Base-by-base conservation (phyloP, 192 early-diverging fungal species). In the Diversispora epigaea region DNA sequence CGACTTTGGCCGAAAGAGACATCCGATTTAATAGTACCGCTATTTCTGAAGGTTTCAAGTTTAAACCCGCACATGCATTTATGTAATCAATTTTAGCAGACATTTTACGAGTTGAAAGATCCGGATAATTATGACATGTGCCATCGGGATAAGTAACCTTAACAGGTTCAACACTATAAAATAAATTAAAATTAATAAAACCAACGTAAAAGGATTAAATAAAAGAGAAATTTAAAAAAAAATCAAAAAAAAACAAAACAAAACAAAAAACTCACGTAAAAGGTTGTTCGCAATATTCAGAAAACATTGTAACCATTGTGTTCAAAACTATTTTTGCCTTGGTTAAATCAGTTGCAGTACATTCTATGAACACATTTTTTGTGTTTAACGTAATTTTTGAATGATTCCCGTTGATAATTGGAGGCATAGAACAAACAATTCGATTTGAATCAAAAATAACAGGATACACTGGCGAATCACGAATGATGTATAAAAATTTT, bases 381-480 rank as follows among this genome's bases (percentile, higher is more conserved):
- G 98, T 98, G 44, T 91, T 84, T 47, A 96, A 83, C 22, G 87
- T 92, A 80, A 99, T 99, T 85, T 99, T 99, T 77, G 95, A 96
- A 82, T 96, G 94, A 72, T 99, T 89, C 75, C 93, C 89, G 89
- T 99, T 99, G 89, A 99, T 99, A 81, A 99, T 95, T 39, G 98
- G 98, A 44, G 98, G 98, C 72, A 99, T 84, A 56, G 96, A 98
- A 79, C 95, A 86, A 19, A 99, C 96, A 52, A 81, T 83, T 63
- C 89, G 87, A 21, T 90, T 92, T 54, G 89, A 83, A 81, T 98
- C 96, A 78, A 87, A 95, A 47, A 99, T 87, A 25, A 98, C 89
- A 39, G 98, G 98, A 80, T 92, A 99, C 21, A 90, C 88, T 4
- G 96, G 95, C 44, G 88, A 89, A 71, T 94, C 88, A 50, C 92